phyloP scores from a whole-genome alignment of 2,329 filamentous ascomycete species.

The Neoscytalidium dimidiatum region DNA sequence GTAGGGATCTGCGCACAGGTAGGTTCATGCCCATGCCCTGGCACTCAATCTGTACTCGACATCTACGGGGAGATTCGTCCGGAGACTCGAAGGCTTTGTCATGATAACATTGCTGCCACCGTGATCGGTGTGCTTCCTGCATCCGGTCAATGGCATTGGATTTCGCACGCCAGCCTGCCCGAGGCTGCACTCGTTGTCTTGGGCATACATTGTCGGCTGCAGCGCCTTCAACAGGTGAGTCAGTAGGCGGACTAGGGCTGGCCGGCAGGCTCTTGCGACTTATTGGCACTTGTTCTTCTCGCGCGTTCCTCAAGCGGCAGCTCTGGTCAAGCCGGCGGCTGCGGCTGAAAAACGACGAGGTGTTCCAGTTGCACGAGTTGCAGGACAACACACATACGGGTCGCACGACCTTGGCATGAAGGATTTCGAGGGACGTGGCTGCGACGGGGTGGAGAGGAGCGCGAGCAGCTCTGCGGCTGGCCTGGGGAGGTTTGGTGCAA shows the following conservation, averaged over 20 bases:
- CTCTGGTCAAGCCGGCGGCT: not conserved
- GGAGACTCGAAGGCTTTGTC: no score
- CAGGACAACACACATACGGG: not conserved
- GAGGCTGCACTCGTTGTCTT: not conserved
- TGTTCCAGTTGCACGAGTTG: not conserved
- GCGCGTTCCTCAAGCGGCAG: not conserved
- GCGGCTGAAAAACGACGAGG: not conserved
- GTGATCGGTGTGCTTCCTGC: not conserved
- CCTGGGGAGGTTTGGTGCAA: not conserved
- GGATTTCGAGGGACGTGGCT: not conserved
- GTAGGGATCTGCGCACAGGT: not conserved
- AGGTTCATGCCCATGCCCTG: not conserved
- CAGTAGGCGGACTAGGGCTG: conserved; percentile 4
- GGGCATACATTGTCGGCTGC: not conserved
- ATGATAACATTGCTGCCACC: no score
- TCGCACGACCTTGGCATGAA: not conserved
- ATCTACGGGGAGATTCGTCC: not conserved
- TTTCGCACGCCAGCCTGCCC: not conserved
- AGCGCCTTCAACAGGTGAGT: not conserved
- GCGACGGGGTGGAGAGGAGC: not conserved
- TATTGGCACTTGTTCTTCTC: not conserved
- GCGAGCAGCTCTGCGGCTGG: not conserved
- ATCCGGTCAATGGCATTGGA: not conserved
- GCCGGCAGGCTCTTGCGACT: not conserved
- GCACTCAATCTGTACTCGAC: not conserved